phyloP scores from a whole-genome alignment of 371 early-diverging fungal species.

The Mucor lusitanicus region DNA sequence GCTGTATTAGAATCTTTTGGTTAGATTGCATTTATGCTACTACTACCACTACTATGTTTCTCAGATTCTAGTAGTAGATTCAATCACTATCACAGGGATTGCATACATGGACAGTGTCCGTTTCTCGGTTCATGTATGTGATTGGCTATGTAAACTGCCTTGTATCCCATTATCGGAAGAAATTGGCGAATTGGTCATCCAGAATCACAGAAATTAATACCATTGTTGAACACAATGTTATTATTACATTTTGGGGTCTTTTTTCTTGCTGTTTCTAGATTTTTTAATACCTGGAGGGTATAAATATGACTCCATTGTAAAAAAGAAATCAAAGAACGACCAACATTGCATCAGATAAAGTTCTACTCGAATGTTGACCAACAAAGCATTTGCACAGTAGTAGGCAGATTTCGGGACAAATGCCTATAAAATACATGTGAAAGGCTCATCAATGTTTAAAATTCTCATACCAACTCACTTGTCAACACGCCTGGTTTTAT shows the following conservation, averaged over 20 bases:
- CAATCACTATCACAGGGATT: neutral
- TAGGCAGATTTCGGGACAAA: neutral
- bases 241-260: neutral
- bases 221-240: neutral
- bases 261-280: neutral
- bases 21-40: neutral
- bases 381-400: neutral
- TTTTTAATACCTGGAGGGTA: neutral
- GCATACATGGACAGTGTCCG: neutral
- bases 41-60: neutral
- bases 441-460: neutral
- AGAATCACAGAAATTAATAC: neutral
- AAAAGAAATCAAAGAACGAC: neutral
- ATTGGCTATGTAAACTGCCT: neutral
- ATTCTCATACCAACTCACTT: neutral
- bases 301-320: neutral
- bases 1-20: neutral
- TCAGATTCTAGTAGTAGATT: neutral
- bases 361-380: neutral
- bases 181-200: neutral
- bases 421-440: neutral
- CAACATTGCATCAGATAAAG: neutral
- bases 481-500: neutral
- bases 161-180: neutral
- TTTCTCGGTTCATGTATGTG: neutral